Evolutionary conservation across 2,329 filamentous ascomycete genomes (phyloP), one percentile per base, ranked within the genome.

Genomic region (Sporothrix brasiliensis): DNA sequence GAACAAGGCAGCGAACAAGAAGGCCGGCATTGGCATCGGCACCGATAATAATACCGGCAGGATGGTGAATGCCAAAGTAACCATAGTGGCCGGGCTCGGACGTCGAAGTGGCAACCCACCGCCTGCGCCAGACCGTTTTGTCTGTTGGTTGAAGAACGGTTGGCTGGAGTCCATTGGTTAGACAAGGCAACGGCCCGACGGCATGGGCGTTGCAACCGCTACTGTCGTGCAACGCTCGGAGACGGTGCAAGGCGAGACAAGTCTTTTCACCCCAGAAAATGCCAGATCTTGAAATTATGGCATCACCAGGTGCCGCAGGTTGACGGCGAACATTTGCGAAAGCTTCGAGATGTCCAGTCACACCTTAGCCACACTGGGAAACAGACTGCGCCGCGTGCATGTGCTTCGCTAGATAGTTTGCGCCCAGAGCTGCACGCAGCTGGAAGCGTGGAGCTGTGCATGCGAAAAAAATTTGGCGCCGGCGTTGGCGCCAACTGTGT

Each of bases 311-410:
- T 14, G 44, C 14, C 34, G 30, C 30, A 34, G 5, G 27, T 34
- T 21, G 54, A 39, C 30, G 54, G 39, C 1, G 19, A 6, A 27
- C n/a, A 19, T 13, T 44, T 13, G 41, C 39, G 39, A 47, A 39
- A 65, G 27, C 24, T 16, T 50, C 24, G 61, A 34, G 61, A 65
- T 50, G 13, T 65, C 61, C 47, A 7, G 34, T 9, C 2, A 7
- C 16, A 34, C 49, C n/a, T 53, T 39, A 19, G n/a, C 58, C 58
- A 65, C 39, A 69, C 54, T 16, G 7, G 68, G 58, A 21, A 56
- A 47, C 58, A 56, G 47, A 63, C 60, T 52, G 50, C 68, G 68
- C 60, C 60, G 49, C 60, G 6, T 66, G 60, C 68, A 69, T 70
- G 30, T 21, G 16, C 19, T 13, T 65, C 60, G 60, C 41, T 50